Evolutionary conservation across 2,329 filamentous ascomycete species (phyloP), one percentile per base, ranked within the genome.

Genomic region (Malbranchea cinnamomea): DNA sequence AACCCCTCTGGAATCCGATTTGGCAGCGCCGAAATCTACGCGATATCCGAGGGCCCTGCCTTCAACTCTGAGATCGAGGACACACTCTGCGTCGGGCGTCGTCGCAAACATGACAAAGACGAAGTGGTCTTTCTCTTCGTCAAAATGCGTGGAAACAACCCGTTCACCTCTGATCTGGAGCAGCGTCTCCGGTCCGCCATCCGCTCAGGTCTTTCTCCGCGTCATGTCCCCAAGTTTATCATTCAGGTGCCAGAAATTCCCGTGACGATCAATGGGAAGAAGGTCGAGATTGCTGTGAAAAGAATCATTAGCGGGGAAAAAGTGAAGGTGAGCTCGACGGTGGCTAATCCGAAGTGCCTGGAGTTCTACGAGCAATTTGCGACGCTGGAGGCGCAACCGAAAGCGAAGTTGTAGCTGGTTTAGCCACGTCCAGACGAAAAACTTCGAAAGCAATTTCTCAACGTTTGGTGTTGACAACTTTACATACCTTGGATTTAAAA

Each of bases 1-100:
- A 64, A 64, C 36, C 60, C 60, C 2, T 54, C 52, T 8, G 60
- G 61, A 5, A 57, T 65, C 32, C 54, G 60, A 15, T 65, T 64
- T 31, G 61, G 61, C 12, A 54, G 48, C 7, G 48, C 50, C 1
- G 60, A 65, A 40, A 59, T 65, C 30, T 64, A 65, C 44, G 47
- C 52, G n/a, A 54, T 65, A 26, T 53, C 57, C n/a, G 60, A 63
- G 37, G 49, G 49, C 3, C 47, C 54, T 2, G 41, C 48, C 2
- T 53, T 57, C 37, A 57, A 49, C 32, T 30, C 31, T n/a, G 23
- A 44, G 20, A 48, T 59, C 30, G 46, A 45, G 22, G 52, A 57
- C 32, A 52, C 44, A 15, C 44, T 59, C 7, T 59, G 56, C 34
- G 51, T 58, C 9, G 51, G 52, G 5, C 51, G 54, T 1, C 44